These are phyloP conservation scores for Casuarina glauca DNA, from an alignment of 306 rosid species.

Conservation along the genomic window DNA sequence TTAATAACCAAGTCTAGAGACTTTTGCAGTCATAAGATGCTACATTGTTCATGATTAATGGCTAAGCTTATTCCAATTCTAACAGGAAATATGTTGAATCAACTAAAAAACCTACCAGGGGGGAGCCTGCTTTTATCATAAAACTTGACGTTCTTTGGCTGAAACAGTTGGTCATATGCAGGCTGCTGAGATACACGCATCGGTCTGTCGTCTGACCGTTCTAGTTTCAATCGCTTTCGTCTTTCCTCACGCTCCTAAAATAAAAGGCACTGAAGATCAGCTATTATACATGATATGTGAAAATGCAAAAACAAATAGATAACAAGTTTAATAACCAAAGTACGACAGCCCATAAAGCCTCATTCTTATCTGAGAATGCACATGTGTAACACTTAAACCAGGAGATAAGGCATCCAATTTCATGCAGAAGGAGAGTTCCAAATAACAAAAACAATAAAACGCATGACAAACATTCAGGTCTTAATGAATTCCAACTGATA, in stretches of 20 bases:
- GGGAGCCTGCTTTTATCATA: slow-evolving; percentile 85
- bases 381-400: background rate
- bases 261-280: slow-evolving; percentile 25
- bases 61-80: background rate
- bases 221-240: slow-evolving; percentile 75
- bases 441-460: background rate
- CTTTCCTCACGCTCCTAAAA: slow-evolving; percentile 97
- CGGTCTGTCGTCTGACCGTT: slow-evolving; percentile 81
- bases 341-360: background rate
- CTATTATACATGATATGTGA: slow-evolving; percentile 22
- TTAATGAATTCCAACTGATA: background rate
- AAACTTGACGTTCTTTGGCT: slow-evolving; percentile 49
- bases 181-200: slow-evolving; percentile 55
- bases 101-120: slow-evolving; percentile 51
- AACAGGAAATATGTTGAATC: background rate
- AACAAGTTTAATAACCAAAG: background rate
- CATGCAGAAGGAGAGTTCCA: background rate
- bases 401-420: background rate
- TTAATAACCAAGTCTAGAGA: background rate
- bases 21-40: background rate
- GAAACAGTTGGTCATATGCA: slow-evolving; percentile 59
- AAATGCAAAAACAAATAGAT: background rate
- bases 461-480: background rate
- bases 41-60: background rate
- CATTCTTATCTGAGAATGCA: background rate